Conservation (phyloP, 164 flowering plant genomes). For the Piper longum region DNA sequence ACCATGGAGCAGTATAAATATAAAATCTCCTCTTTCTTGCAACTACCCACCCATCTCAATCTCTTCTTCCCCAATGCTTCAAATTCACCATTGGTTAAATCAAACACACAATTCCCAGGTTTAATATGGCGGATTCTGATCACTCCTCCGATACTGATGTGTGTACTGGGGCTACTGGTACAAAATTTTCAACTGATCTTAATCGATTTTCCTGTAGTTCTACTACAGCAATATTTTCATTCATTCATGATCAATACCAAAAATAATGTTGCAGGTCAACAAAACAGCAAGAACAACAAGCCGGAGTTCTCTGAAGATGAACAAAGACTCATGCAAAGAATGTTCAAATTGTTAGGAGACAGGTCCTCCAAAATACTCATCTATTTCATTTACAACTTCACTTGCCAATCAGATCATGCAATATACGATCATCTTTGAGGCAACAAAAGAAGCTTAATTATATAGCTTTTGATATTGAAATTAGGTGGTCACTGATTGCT, state of each 20-base stretch:
- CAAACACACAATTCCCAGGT: too few species aligned
- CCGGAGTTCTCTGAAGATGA: constrained; percentile 21
- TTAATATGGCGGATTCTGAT: background rate
- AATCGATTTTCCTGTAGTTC: background rate
- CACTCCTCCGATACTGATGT: constrained; percentile 2
- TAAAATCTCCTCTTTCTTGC: background rate
- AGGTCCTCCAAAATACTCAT: constrained; percentile 8
- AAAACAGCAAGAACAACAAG: constrained; percentile 9
- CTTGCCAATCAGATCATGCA: too few species aligned
- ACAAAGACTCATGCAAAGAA: constrained; percentile 18
- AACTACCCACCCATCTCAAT: background rate
- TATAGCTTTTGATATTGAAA: too few species aligned
- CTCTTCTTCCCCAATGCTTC: background rate
- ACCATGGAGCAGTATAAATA: background rate
- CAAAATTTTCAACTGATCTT: background rate
- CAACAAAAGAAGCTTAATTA: background rate
- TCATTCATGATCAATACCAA: background rate
- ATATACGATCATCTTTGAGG: background rate
- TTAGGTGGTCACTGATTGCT: constrained; percentile 48
- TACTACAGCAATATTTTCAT: too few species aligned
- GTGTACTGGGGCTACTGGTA: background rate
- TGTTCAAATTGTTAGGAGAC: constrained; percentile 22
- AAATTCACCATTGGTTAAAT: too few species aligned
- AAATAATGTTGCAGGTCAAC: constrained; percentile 6
- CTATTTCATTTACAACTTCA: background rate